These are phyloP conservation scores for Fusarium nelsonii DNA, from an alignment of 2,329 filamentous ascomycete genomes.

Conservation along the genomic window DNA sequence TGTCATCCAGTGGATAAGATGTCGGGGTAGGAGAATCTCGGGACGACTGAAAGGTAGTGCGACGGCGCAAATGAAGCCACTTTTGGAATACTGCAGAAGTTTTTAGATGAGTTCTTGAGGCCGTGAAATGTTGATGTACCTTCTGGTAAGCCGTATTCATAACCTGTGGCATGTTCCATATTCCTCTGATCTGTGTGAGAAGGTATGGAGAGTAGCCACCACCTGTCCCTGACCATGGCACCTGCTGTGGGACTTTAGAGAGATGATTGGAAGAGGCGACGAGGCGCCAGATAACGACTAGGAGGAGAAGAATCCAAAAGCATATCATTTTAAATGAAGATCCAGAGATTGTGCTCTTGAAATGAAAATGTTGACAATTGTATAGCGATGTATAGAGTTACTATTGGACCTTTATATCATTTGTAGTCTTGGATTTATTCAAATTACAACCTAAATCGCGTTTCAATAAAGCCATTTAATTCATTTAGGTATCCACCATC, in stretches of 20 bases:
- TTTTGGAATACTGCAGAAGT: not conserved
- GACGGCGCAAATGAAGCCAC: not conserved
- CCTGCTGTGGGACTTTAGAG: not conserved
- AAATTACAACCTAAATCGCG: no score
- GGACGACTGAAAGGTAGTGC: not conserved
- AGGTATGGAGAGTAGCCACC: not conserved
- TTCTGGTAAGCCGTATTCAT: fast-evolving
- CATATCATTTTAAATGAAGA: not conserved
- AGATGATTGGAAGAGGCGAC: not conserved
- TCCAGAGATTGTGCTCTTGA: not conserved
- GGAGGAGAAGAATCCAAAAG: fast-evolving
- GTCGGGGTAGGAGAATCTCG: fast-evolving
- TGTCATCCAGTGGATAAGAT: not conserved
- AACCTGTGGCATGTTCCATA: not conserved
- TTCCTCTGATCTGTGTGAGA: not conserved
- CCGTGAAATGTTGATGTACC: fast-evolving
- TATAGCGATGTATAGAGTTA: not conserved
- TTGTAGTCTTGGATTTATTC: no score
- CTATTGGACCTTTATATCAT: not conserved
- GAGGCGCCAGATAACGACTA: not conserved
- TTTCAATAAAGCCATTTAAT: no score
- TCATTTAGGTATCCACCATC: no score
- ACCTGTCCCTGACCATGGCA: not conserved
- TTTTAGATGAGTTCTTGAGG: fast-evolving
- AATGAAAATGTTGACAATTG: not conserved